These are phyloP conservation scores for Murraya koenigii DNA, from an alignment of 345 rosid species.

Conservation along the genomic window DNA sequence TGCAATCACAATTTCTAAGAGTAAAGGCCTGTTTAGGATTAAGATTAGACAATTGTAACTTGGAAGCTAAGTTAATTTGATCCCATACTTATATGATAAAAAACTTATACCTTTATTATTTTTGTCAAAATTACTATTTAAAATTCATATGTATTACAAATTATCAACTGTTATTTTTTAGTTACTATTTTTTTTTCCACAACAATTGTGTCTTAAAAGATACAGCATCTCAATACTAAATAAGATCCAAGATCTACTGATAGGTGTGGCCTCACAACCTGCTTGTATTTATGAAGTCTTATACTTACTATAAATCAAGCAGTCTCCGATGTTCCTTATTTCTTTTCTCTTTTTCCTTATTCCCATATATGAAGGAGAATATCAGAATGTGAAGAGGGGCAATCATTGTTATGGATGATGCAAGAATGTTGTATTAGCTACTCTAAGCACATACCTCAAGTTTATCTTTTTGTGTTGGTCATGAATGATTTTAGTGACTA, in stretches of 20 bases:
- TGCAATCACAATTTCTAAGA: neutral
- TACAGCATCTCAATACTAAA: too few species aligned
- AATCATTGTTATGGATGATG: neutral
- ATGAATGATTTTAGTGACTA: neutral
- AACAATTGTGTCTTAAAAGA: too few species aligned
- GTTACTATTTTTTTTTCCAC: too few species aligned
- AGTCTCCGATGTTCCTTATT: neutral
- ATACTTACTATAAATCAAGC: neutral
- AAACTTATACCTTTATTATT: too few species aligned
- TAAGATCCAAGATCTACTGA: neutral
- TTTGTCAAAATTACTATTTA: too few species aligned
- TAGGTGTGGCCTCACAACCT: neutral
- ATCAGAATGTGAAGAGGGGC: too few species aligned
- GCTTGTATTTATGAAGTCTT: neutral
- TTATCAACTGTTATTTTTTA: too few species aligned
- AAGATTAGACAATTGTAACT: too few species aligned
- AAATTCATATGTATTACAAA: too few species aligned
- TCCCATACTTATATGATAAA: too few species aligned
- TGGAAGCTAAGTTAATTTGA: too few species aligned
- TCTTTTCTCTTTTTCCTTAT: neutral
- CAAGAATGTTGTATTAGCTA: neutral
- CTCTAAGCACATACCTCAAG: neutral
- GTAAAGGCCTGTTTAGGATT: neutral
- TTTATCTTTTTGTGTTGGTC: neutral
- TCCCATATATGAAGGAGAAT: neutral